Evolutionary conservation across 441 rosid species (phyloP).

Genomic region (Arabidopsis hybrid): DNA sequence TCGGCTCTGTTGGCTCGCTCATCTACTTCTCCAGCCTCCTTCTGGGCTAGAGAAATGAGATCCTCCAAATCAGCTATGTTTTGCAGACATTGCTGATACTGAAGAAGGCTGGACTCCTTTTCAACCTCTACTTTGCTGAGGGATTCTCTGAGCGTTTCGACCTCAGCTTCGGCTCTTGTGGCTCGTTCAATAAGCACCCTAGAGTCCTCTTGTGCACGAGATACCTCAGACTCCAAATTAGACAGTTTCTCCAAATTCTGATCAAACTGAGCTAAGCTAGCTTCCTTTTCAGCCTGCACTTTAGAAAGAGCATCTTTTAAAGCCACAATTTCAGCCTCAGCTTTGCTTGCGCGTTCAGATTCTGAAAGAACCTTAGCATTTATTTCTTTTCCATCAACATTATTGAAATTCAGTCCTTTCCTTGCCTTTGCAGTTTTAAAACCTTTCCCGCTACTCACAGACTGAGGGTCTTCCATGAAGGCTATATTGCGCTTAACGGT

Average conservation of each 20-base stretch:
- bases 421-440: slow-evolving; percentile 58
- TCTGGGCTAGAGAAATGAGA: slow-evolving; percentile 55
- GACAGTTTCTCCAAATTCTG: slow-evolving; percentile 75
- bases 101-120: slow-evolving; percentile 65
- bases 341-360: slow-evolving; percentile 70
- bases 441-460: slow-evolving; percentile 56
- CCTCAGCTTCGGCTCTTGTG: slow-evolving; percentile 78
- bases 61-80: slow-evolving; percentile 71
- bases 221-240: slow-evolving; percentile 74
- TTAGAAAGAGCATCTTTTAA: slow-evolving; percentile 77
- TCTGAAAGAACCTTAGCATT: slow-evolving; percentile 58
- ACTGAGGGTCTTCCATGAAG: slow-evolving; percentile 66
- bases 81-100: slow-evolving; percentile 75
- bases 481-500: slow-evolving; percentile 64
- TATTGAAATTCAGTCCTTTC: slow-evolving; percentile 74
- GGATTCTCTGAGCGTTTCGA: slow-evolving; percentile 65
- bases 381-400: slow-evolving; percentile 59
- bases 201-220: slow-evolving; percentile 73
- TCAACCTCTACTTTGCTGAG: slow-evolving; percentile 65
- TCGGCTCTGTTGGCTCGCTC: slow-evolving; percentile 71
- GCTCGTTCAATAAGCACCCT: slow-evolving; percentile 65
- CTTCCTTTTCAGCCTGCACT: slow-evolving; percentile 92
- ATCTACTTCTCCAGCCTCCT: slow-evolving; percentile 64
- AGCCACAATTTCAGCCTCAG: slow-evolving; percentile 76
- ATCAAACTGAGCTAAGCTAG: slow-evolving; percentile 70